Base-by-base conservation (phyloP, 2,329 filamentous ascomycete genomes). In the Fusarium ramigenum region DNA sequence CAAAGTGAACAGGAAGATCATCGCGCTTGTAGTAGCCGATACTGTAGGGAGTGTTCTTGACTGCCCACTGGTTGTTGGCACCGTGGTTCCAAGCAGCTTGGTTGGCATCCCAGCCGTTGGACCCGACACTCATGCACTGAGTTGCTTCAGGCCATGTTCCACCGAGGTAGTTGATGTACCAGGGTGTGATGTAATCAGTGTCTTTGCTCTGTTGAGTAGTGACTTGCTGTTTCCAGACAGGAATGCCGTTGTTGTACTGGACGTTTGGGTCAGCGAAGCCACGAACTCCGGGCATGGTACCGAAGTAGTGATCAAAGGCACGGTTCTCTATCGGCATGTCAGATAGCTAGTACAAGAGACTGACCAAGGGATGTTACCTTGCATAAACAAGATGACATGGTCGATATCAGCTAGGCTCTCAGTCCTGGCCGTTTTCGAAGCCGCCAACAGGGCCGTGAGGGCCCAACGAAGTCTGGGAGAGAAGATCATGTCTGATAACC, bases 121-220 rank as follows among this genome's bases (percentile, higher is more conserved):
- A 81, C 10, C 87, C 88, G 11, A 85, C 85, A 9, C 80, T 69
- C 82, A 88, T 87, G 75, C 88, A 89, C 73, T 89, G 88, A 9
- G 87, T 88, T 2, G 87, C 85, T 39, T 87, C 80, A 10, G 79
- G 70, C 80, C 83, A 88, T 43, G 82, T 79, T n/a, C 85, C 86
- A 5, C 86, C 87, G 10, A 85, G 81, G 70, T 89, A 88, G 72
- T 88, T 88, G 25, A 90, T 79, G 71, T 89, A 86, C 85, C 85
- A 89, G 0, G 87, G 65, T 0, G 63, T 67, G 14, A 67, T 67
- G 40, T 67, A 37, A 4, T 53, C 36, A 5, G 65, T 67, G 3
- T 53, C 40, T 9, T 53, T 21, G 12, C 46, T 67, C 14, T 67
- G 65, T 3, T 67, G 6, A 12, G 46, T 2, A 1, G 64, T 67